Evolutionary conservation across 495 filamentous ascomycete genomes (phyloP), one percentile per base, ranked within the genome.

Genomic region (Corynascus novoguineensis): DNA sequence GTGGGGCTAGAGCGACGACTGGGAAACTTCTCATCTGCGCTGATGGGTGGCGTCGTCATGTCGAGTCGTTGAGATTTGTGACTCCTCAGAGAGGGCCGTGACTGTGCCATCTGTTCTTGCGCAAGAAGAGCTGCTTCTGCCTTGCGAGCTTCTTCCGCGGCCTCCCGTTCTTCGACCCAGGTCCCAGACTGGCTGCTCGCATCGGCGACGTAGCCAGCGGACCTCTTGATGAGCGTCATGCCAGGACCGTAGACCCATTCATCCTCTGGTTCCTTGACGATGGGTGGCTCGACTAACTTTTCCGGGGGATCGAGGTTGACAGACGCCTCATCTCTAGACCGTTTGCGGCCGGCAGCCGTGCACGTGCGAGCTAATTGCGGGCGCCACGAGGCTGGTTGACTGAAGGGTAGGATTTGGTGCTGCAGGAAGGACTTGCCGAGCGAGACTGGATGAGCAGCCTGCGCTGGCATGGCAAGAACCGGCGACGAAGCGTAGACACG

Each of bases 161-260:
- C 69, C 29, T 65, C 66, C 51, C 79, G 75, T 64, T 89, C 85
- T 72, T 92, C 87, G 60, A 84, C 79, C 87, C 85, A 90, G 12
- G 86, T 90, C 49, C 87, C 87, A 19, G 86, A 88, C 70, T 90
- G 88, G 64, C 81, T 88, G 52, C 81, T 80, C 42, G 85, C 84
- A 38, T 84, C 81, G 57, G 86, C 69, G 25, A 83, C 75, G 57
- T 84, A 81, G 57, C 81, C 80, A 29, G 79, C 80, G 19, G 66
- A 62, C 12, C 86, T 85, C 63, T 89, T 88, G 69, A 90, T 79
- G 57, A 89, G 79, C 3, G 81, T 81, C 85, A 90, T 91, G 46
- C 87, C 87, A 50, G 85, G 83, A 56, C 86, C 88, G 63, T 88
- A 88, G 58, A 74, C 59, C 78, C 77, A 83, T 60, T 75, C 79